phyloP scores from a whole-genome alignment of 495 filamentous ascomycete genomes.

The Xylaria grammica region DNA sequence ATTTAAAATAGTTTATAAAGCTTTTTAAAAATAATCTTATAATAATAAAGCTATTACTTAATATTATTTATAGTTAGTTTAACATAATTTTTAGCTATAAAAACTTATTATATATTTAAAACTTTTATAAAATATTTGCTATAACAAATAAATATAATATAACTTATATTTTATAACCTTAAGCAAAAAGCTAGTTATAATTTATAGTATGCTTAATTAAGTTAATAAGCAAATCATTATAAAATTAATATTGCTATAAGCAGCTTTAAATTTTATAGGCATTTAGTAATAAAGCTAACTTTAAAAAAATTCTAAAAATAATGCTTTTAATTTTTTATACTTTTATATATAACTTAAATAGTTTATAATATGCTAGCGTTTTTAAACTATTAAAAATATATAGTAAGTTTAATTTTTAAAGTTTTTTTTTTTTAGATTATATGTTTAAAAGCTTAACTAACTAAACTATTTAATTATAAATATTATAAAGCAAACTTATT shows the following conservation, averaged over 20 bases:
- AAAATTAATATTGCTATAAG: constrained; percentile 27
- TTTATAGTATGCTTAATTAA: constrained; percentile 23
- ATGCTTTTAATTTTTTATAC: constrained; percentile 8
- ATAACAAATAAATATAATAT: constrained; percentile 39
- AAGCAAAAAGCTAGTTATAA: constrained; percentile 29
- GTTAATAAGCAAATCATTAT: constrained; percentile 24
- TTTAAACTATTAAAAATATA: constrained; percentile 30
- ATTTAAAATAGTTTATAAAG: constrained; percentile 30
- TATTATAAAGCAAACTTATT: constrained; percentile 24
- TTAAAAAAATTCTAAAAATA: constrained; percentile 19
- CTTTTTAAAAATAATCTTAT: constrained; percentile 36
- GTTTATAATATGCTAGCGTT: constrained; percentile 22
- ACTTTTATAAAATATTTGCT: constrained; percentile 32
- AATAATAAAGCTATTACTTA: constrained; percentile 29
- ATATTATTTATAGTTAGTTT: constrained; percentile 35
- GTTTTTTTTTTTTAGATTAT: neutral
- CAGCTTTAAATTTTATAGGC: constrained; percentile 33
- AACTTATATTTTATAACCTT: constrained; percentile 28
- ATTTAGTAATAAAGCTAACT: constrained; percentile 24
- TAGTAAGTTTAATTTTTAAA: constrained; percentile 24
- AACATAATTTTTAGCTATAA: constrained; percentile 26
- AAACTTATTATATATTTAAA: constrained; percentile 19
- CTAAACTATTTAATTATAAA: constrained; percentile 6
- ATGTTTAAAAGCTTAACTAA: constrained; percentile 6
- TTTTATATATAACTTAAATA: neutral